phyloP scores from a whole-genome alignment of 371 early-diverging fungal species.

The Zancudomyces culisetae region DNA sequence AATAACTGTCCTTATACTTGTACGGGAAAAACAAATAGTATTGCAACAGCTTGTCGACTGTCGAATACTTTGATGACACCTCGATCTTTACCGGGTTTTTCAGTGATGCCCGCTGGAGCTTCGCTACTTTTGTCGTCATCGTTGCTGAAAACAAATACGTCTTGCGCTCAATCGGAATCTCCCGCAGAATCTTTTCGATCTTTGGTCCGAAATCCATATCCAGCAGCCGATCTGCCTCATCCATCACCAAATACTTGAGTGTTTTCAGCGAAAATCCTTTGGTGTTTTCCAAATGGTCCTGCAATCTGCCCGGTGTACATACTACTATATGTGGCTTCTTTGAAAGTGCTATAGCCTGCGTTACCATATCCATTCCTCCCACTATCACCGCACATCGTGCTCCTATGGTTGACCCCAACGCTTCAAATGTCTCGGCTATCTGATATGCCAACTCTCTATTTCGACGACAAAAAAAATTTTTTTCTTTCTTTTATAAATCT shows the following conservation, averaged over 20 bases:
- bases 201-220: constrained; percentile 94
- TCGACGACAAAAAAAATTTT: constrained; percentile 8
- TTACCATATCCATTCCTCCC: constrained; percentile 96
- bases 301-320: constrained; percentile 94
- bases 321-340: constrained; percentile 91
- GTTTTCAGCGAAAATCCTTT: constrained; percentile 76
- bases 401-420: constrained; percentile 78
- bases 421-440: constrained; percentile 83
- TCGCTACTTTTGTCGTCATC: constrained; percentile 88
- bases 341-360: constrained; percentile 79
- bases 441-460: constrained; percentile 85
- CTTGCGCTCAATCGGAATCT: constrained; percentile 79
- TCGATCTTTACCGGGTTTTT: constrained; percentile 80
- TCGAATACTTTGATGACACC: constrained; percentile 80
- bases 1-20: constrained; percentile 85
- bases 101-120: constrained; percentile 84
- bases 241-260: constrained; percentile 85
- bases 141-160: constrained; percentile 95
- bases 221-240: constrained; percentile 95
- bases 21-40: constrained; percentile 91
- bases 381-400: constrained; percentile 87
- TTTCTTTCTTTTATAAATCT: no score
- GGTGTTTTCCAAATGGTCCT: constrained; percentile 95
- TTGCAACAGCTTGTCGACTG: constrained; percentile 78
- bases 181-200: constrained; percentile 83